Conservation (phyloP, 371 early-diverging fungal genomes). For the Lichtheimia corymbifera region DNA sequence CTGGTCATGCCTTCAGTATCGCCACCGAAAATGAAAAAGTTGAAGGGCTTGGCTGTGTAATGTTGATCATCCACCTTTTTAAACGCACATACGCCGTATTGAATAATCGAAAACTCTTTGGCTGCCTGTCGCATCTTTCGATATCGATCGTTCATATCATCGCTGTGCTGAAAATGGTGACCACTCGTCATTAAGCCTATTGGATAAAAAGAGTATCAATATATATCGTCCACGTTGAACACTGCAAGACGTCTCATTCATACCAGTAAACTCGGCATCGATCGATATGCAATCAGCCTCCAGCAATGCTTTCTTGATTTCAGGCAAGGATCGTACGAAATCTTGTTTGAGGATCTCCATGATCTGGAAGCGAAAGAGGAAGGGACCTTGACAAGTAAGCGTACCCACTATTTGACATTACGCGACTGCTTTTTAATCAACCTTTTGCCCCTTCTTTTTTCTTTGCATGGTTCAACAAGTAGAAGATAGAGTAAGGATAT, state of each 20-base stretch:
- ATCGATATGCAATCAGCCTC: slow-evolving; percentile 78
- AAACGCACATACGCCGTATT: slow-evolving; percentile 83
- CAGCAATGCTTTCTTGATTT: slow-evolving; percentile 61
- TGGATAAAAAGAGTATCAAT: not conserved
- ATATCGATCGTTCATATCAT: slow-evolving; percentile 63
- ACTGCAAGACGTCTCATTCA: not conserved
- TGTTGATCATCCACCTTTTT: slow-evolving; percentile 46
- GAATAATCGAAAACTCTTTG: slow-evolving; percentile 62
- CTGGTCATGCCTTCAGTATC: slow-evolving; percentile 28
- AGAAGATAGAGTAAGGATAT: too few species aligned
- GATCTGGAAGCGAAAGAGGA: slow-evolving; percentile 2
- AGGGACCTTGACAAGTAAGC: too few species aligned
- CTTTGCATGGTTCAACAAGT: too few species aligned
- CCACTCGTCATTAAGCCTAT: slow-evolving; percentile 32
- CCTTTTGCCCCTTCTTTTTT: too few species aligned
- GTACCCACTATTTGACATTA: too few species aligned
- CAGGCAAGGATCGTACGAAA: slow-evolving; percentile 58
- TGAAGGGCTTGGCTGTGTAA: slow-evolving; percentile 80
- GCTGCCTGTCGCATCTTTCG: slow-evolving; percentile 54
- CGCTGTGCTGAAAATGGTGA: slow-evolving; percentile 21
- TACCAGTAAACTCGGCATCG: slow-evolving; percentile 87
- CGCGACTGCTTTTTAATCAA: too few species aligned
- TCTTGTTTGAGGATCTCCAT: slow-evolving; percentile 78
- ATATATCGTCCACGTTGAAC: too few species aligned
- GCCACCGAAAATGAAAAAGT: slow-evolving; percentile 82